These are phyloP conservation scores for Coniochaeta sp. DNA, from an alignment of 2,329 filamentous ascomycete genomes.

Conservation along the genomic window DNA sequence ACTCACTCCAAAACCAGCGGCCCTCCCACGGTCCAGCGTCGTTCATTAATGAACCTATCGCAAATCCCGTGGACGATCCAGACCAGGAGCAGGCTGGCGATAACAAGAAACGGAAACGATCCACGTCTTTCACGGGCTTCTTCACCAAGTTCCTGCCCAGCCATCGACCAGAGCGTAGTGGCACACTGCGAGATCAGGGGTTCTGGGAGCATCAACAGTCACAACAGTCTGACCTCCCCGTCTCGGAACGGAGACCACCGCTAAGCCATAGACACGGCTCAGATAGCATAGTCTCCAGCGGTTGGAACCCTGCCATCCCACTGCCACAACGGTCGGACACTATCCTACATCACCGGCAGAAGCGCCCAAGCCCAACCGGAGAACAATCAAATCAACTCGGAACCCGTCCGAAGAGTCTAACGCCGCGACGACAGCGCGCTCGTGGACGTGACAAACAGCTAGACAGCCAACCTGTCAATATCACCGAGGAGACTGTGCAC, in stretches of 20 bases:
- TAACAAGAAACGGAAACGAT: slow-evolving; percentile 6
- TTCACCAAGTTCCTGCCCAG: slow-evolving; percentile 40
- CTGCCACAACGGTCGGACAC: background rate
- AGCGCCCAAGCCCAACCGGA: background rate
- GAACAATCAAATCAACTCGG: background rate
- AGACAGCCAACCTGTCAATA: background rate
- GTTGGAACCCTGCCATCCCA: background rate
- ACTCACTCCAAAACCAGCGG: background rate
- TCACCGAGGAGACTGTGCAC: background rate
- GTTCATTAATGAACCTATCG: background rate
- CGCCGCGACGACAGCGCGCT: background rate
- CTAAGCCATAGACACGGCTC: background rate
- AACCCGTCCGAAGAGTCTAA: background rate
- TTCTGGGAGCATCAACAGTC: slow-evolving; percentile 16
- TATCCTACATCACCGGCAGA: background rate
- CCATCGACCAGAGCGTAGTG: slow-evolving; percentile 41
- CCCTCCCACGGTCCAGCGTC: background rate
- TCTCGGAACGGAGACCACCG: background rate
- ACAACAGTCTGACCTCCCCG: background rate
- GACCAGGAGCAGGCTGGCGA: background rate
- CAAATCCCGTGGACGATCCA: background rate
- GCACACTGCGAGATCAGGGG: slow-evolving; percentile 31
- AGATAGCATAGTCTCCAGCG: slow-evolving; percentile 1
- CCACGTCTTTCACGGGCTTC: slow-evolving; percentile 29
- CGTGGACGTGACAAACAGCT: background rate